These are phyloP conservation scores for Hippophae tibetana DNA, from an alignment of 306 rosid genomes.

Conservation along the genomic window DNA sequence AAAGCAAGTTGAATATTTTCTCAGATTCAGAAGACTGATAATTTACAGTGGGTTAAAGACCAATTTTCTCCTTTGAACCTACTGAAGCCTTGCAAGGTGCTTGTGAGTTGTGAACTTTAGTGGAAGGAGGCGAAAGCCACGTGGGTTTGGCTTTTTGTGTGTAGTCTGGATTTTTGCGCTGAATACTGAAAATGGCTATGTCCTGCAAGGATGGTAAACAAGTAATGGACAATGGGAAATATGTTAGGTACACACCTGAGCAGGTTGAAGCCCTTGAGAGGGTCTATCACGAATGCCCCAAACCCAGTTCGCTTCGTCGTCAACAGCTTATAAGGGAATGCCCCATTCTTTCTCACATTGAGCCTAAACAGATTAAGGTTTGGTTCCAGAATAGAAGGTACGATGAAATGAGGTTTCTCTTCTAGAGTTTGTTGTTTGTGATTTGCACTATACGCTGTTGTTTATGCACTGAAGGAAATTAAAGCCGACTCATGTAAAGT, in stretches of 20 bases:
- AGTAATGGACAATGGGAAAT: constrained; percentile 64
- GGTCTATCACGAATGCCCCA: constrained; percentile 80
- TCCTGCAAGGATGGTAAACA: constrained; percentile 90
- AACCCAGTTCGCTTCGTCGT: constrained; percentile 85
- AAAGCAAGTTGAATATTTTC: constrained; percentile 2
- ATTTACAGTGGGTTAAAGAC: constrained; percentile 2
- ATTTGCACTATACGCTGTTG: too few species aligned
- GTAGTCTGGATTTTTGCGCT: constrained; percentile 10
- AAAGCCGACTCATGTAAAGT: too few species aligned
- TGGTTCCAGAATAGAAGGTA: constrained; percentile 90
- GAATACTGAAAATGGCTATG: constrained; percentile 42
- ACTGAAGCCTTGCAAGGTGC: constrained; percentile 1
- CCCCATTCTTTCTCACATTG: constrained; percentile 71
- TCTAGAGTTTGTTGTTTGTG: too few species aligned
- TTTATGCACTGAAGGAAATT: too few species aligned
- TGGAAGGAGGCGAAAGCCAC: neutral
- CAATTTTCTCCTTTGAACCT: constrained; percentile 4
- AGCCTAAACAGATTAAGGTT: constrained; percentile 82
- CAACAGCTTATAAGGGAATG: constrained; percentile 84
- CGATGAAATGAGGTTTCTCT: neutral
- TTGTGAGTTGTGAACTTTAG: neutral
- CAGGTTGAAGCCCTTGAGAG: constrained; percentile 94
- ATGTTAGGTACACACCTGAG: constrained; percentile 91
- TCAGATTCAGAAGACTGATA: constrained; percentile 8
- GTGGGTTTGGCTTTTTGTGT: constrained; percentile 18